Conservation (phyloP, 2,329 filamentous ascomycete genomes). For the Chalaropsis thielavioides region DNA sequence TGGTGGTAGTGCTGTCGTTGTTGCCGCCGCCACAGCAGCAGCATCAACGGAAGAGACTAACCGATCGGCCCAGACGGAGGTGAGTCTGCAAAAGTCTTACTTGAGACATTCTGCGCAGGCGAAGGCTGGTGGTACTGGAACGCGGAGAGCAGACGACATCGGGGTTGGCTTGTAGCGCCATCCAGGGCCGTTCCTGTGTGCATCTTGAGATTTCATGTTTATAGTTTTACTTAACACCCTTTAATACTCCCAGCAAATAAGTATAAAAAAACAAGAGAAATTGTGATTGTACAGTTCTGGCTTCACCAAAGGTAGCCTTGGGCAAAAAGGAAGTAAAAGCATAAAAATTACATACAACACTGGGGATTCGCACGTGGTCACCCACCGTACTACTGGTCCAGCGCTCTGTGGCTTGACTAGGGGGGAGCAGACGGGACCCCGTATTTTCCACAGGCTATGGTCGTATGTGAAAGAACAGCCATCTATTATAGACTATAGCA, state of each 20-base stretch:
- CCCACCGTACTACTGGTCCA: background rate
- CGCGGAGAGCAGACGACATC: background rate
- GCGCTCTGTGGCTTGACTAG: background rate
- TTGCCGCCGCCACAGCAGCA: background rate
- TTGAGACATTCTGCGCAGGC: background rate
- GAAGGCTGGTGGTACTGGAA: background rate
- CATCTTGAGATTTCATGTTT: background rate
- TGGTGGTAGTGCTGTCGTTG: background rate
- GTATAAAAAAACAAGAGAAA: background rate
- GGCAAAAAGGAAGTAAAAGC: no score
- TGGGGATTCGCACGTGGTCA: background rate
- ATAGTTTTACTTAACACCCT: background rate
- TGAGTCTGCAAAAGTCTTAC: background rate
- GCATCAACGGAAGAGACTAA: background rate
- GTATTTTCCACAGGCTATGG: background rate
- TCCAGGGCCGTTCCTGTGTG: background rate
- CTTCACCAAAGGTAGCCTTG: background rate
- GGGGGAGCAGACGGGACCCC: background rate
- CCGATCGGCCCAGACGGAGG: background rate
- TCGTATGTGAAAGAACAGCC: background rate
- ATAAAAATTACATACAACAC: background rate
- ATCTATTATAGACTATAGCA: no score
- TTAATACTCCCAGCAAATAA: background rate
- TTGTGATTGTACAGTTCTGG: no score
- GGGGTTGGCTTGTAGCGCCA: background rate